Conservation (phyloP, 2,329 filamentous ascomycete species). For the Aspergillus flavus region DNA sequence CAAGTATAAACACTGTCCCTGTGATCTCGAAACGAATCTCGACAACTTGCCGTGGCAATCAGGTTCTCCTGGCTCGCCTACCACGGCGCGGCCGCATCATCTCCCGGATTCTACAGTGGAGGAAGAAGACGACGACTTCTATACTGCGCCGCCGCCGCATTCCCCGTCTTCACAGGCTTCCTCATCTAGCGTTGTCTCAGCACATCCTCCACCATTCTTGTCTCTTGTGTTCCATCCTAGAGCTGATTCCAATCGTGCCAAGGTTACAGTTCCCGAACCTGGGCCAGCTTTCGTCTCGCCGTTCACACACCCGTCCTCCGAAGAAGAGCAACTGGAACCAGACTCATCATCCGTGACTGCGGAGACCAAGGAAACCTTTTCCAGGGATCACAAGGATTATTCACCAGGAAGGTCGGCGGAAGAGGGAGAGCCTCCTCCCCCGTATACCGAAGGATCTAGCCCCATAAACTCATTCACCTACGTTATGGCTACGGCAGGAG, state of each 20-base stretch:
- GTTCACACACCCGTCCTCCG: conserved; percentile 55
- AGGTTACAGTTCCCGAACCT: conserved; percentile 50
- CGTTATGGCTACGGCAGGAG: conserved; percentile 97
- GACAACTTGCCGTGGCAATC: conserved; percentile 39
- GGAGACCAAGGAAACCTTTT: conserved; percentile 83
- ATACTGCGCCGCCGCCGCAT: conserved; percentile 43
- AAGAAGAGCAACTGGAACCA: conserved; percentile 51
- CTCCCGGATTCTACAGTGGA: conserved; percentile 43
- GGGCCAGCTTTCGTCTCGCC: conserved; percentile 51
- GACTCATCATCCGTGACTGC: conserved; percentile 57
- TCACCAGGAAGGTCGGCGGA: conserved; percentile 70
- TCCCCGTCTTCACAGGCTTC: conserved; percentile 44
- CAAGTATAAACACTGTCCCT: conserved; percentile 1
- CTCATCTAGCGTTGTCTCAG: conserved; percentile 55
- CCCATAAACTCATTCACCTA: conserved; percentile 91
- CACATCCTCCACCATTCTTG: conserved; percentile 64
- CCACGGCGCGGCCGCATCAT: conserved; percentile 47
- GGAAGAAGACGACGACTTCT: conserved; percentile 42
- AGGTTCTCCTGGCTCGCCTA: conserved; percentile 40
- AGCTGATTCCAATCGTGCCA: conserved; percentile 39
- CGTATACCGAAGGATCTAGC: conserved; percentile 91
- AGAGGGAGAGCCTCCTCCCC: conserved; percentile 91
- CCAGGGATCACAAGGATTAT: conserved; percentile 77
- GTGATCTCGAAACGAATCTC: conserved; percentile 9
- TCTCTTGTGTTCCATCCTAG: conserved; percentile 61